Evolutionary conservation across 768 basidiomycete species (phyloP), one percentile per base, ranked within the genome.

Genomic region (Dendrothele bispora): DNA sequence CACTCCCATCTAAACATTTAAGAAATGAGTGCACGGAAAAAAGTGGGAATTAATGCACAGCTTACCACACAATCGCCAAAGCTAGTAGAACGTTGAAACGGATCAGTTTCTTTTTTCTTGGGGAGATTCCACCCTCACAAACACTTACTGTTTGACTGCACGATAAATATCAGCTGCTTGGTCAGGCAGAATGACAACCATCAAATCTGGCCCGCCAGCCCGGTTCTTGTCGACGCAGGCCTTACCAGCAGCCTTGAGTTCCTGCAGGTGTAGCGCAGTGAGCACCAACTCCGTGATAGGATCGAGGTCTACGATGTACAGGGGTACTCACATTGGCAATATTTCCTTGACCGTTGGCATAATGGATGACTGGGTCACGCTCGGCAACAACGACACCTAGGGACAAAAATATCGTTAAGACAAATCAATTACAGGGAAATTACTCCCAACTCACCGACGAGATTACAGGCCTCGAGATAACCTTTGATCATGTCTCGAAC

Each of bases 141-240:
- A 22, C 29, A 70, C 74, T 46, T 57, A 82, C 80, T 82, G 77
- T 60, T 82, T 82, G 15, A 83, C 67, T 7, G 75, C 74, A 14
- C 67, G 70, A 51, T 83, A 82, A 5, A 82, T 67, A 39, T 83
- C 80, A 11, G 78, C 72, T 2, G 71, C 74, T 1, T 67, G 70
- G 21, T 83, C 81, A 1, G 80, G 80, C 4, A 82, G 66, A 15
- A 83, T 54, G 20, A 72, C 71, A 0, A 82, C 71, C 10, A 83
- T 64, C 1, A 82, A 64, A 4, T 60, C 55, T 0, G 80, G 78
- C 1, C 66, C 61, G 1, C 66, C 61, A 17, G 54, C 57, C 4
- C 58, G 61, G 18, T 61, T 64, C 54, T 65, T 70, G 14, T 58
- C 50, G 41, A 54, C 59, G 55, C 68, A 74, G 29, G 64, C 65